These are phyloP conservation scores for Theileria sp. DNA, from an alignment of 169 alveolate genomes.

Conservation along the genomic window DNA sequence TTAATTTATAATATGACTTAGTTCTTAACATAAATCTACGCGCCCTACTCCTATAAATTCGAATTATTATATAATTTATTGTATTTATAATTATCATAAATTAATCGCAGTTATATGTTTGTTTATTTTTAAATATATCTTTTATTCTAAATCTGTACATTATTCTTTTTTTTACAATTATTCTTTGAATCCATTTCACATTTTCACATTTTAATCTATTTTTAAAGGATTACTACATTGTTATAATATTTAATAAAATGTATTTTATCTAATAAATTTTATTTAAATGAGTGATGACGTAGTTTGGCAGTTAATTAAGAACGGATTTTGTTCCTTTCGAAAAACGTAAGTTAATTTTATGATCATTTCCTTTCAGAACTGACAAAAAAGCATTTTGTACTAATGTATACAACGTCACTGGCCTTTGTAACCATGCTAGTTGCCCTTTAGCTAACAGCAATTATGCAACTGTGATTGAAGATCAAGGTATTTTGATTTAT, in stretches of 20 bases:
- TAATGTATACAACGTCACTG: conserved; percentile 93
- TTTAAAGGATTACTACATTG: background rate
- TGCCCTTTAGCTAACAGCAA: conserved; percentile 98
- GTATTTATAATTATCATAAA: background rate
- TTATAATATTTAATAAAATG: background rate
- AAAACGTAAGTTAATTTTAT: conserved; percentile 27
- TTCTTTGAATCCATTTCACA: background rate
- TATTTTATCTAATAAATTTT: background rate
- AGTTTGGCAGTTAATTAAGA: conserved; percentile 63
- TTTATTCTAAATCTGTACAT: background rate
- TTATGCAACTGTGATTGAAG: conserved; percentile 95
- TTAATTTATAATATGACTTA: background rate
- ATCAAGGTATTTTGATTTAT: conserved; percentile 68
- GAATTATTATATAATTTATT: no score
- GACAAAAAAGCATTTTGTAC: conserved; percentile 71
- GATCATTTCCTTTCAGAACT: conserved; percentile 25
- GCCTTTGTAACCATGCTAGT: conserved; percentile 94
- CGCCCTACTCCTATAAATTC: background rate
- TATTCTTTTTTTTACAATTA: background rate
- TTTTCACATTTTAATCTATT: no score
- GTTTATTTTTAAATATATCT: background rate
- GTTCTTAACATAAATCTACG: background rate
- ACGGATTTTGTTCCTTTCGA: conserved; percentile 61
- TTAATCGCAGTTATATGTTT: background rate
- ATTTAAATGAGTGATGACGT: conserved; percentile 64